Evolutionary conservation across 768 basidiomycete species (phyloP).

Genomic region (Leccinum aurantiacum): DNA sequence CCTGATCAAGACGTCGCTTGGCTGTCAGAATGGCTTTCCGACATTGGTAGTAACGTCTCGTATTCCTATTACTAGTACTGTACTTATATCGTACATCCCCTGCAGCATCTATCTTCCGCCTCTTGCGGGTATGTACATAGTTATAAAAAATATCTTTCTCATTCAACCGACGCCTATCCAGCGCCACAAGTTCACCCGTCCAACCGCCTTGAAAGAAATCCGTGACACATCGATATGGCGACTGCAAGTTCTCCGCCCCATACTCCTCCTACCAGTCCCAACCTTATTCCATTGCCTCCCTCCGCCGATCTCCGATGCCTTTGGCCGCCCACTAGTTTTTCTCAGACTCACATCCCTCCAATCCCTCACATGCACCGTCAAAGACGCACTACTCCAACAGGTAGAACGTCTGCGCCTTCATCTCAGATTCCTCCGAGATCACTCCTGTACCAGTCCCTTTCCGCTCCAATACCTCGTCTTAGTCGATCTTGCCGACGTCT

Average conservation of each 20-base stretch:
- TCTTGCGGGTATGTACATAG: conserved; percentile 51
- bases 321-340: conserved; percentile 65
- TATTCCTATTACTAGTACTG: background rate
- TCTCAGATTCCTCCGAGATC: conserved; percentile 49
- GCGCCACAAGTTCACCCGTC: conserved; percentile 66
- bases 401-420: conserved; percentile 60
- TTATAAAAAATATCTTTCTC: background rate
- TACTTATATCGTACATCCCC: background rate
- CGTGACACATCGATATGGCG: conserved; percentile 60
- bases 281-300: conserved; percentile 55
- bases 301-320: conserved; percentile 48
- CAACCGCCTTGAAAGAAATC: conserved; percentile 61
- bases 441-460: conserved; percentile 29
- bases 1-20: conserved; percentile 45
- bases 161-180: conserved; percentile 26
- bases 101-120: conserved; percentile 57
- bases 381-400: conserved; percentile 45
- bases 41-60: conserved; percentile 48
- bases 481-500: conserved; percentile 59
- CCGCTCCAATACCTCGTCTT: conserved; percentile 66
- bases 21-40: conserved; percentile 62
- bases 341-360: conserved; percentile 47
- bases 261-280: conserved; percentile 34
- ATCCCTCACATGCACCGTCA: conserved; percentile 38
- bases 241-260: conserved; percentile 35